Base-by-base conservation (phyloP, 2,329 filamentous ascomycete species). In the Alternaria brassicicola region DNA sequence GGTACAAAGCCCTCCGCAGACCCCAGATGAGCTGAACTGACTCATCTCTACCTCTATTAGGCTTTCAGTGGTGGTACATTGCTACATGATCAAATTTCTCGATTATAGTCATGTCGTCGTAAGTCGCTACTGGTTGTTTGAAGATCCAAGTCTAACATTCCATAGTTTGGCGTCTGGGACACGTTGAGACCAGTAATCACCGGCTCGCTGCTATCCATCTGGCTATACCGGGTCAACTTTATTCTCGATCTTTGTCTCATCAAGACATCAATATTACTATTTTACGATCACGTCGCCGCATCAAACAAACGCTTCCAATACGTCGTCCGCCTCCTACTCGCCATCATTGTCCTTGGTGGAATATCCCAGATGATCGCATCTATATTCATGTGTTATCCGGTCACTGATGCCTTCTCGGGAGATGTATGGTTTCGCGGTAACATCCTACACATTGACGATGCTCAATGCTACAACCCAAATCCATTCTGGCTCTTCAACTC, bases 401-500 rank as follows among this genome's bases (percentile, higher is more conserved):
- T 71, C 3, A 57, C 61, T 3, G 68, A 76, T 25, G 66, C 70
- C 2, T 75, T 71, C 67, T 67, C 63, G 1, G 64, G 61, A 12
- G 39, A 65, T 5, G 62, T 71, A 2, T 73, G 73, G 52, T 58
- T 61, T 26, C 28, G 54, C 12, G 57, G 62, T 1, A 52, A 69
- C 42, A 51, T 72, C 41, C 31, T 53, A 1, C 64, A 66, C 17
- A 68, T 63, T 2, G 50, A 50, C 23, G 46, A 64, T 9, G 53
- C 28, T 1, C 58, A 72, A 19, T 75, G 72, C 51, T 68, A 71
- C 51, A 60, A 73, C 41, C 69, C 70, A 12, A 60, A 42, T 2
- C 62, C 63, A 2, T 63, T 75, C 17, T 76, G 71, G 67, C 62
- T 68, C 21, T 64, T 64, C 55, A 82, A 79, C 3, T 81, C 68